phyloP scores from a whole-genome alignment of 352 stramenopile genomes.

The Phytopythium aichiense region DNA sequence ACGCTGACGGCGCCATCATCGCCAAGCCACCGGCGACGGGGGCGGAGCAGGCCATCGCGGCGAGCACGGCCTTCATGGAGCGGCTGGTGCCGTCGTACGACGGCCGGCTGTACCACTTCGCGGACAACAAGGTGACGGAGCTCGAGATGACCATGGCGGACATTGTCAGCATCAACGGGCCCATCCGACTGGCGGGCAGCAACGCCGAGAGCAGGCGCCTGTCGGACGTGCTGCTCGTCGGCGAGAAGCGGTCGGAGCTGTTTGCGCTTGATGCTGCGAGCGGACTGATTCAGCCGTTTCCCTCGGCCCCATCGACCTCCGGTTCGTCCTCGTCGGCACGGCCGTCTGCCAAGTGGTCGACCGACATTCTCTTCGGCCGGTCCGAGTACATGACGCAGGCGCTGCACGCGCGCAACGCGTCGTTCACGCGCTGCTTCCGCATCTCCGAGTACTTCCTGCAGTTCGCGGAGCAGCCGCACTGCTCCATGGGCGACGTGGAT shows the following conservation, averaged over 20 bases:
- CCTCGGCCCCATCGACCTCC: background rate
- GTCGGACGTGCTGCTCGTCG: conserved; percentile 68
- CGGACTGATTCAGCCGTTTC: conserved; percentile 53
- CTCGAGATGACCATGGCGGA: conserved; percentile 76
- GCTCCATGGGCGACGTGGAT: conserved; percentile 22
- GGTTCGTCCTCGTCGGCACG: conserved; percentile 13
- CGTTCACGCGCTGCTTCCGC: conserved; percentile 62
- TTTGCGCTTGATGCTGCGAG: conserved; percentile 65
- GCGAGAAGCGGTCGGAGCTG: conserved; percentile 70
- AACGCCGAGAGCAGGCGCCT: conserved; percentile 16
- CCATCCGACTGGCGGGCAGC: conserved; percentile 44
- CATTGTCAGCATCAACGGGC: conserved; percentile 70
- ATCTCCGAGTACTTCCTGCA: conserved; percentile 85
- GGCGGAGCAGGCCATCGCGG: conserved; percentile 20
- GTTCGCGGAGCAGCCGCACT: conserved; percentile 53
- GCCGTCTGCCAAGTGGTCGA: conserved; percentile 11
- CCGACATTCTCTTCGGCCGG: conserved; percentile 62
- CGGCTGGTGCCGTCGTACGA: conserved; percentile 75
- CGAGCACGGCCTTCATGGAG: conserved; percentile 36
- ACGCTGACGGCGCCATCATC: background rate
- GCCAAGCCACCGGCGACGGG: conserved; percentile 9
- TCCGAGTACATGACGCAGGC: conserved; percentile 70
- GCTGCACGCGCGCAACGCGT: conserved; percentile 57
- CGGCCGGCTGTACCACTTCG: conserved; percentile 71
- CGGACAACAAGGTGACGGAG: conserved; percentile 53